phyloP scores from a whole-genome alignment of 352 stramenopile species.

The Globisporangium irregulare region DNA sequence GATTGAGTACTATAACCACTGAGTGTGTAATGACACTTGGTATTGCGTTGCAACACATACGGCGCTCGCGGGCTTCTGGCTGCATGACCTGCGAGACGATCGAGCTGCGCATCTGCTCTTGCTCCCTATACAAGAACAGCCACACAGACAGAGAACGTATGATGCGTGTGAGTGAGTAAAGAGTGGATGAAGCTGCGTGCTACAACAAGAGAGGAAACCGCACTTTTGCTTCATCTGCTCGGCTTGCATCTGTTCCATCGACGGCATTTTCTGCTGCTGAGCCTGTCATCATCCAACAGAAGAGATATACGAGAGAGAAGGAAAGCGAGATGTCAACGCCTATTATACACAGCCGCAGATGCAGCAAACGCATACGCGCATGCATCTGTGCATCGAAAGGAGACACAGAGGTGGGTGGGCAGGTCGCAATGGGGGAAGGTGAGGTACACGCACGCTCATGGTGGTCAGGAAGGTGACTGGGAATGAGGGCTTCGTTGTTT shows the following conservation, averaged over 20 bases:
- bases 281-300: no score
- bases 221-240: conserved; percentile 86
- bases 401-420: no score
- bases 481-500: no score
- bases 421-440: no score
- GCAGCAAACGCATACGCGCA: no score
- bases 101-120: conserved; percentile 80
- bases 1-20: no score
- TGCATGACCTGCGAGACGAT: conserved; percentile 77
- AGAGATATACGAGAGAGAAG: no score
- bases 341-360: no score
- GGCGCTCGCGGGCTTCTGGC: conserved; percentile 70
- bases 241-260: conserved; percentile 81
- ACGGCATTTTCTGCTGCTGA: conserved; percentile 38
- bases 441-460: no score
- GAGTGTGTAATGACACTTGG: background rate
- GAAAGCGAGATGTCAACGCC: no score
- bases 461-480: no score
- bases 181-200: background rate
- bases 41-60: conserved; percentile 34
- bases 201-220: background rate
- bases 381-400: no score
- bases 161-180: background rate
- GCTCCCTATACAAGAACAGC: conserved; percentile 33
- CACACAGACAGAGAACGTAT: background rate